Evolutionary conservation across 257 asterid genomes (phyloP), one percentile per base, ranked within the genome.

Genomic region (Oldenlandia corymbosa): DNA sequence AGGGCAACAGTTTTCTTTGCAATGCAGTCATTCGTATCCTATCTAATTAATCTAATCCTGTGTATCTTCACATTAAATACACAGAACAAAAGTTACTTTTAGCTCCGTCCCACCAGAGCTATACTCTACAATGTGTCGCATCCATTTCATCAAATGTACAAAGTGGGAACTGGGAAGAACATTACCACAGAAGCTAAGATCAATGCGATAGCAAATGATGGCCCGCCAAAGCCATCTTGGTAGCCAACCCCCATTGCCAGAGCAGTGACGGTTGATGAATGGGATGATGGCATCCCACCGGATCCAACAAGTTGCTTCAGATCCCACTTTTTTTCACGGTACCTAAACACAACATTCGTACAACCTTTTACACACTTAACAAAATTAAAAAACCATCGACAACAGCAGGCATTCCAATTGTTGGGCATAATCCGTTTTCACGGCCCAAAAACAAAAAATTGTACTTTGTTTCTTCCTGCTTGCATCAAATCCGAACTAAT

Each of bases 251-350:
- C 95, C 50, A 82, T 67, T 0, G 97, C 90, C 45, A 93, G 91
- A 66, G 99, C 97, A 63, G 88, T 70, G 66, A 87, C 99, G 9
- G 99, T 90, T 62, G 99, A 76, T 31, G 99, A 85, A 85, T 93
- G 97, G 69, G 99, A 90, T 1, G 99, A 93, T 0, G 99, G 99
- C 99, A 93, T 93, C 12, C 99, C 99, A 11, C 99, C 99, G 2
- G 99, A 87, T 65, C 87, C 97, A 68, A 90, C 52, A 27, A 93
- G 90, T 78, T 74, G 84, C 81, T 80, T 87, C 49, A 82, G 60
- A 73, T 93, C 97, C 97, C 96, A 90, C 37, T 76, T 82, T 30
- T 77, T 80, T 72, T 90, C 97, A 73, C 76, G 90, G 71, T 87
- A 93, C 99, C 99, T 93, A 86, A 72, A n/a, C n/a, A n/a, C n/a